These are phyloP conservation scores for Albifimbria verrucaria DNA, from an alignment of 2,329 filamentous ascomycete species.

Conservation along the genomic window DNA sequence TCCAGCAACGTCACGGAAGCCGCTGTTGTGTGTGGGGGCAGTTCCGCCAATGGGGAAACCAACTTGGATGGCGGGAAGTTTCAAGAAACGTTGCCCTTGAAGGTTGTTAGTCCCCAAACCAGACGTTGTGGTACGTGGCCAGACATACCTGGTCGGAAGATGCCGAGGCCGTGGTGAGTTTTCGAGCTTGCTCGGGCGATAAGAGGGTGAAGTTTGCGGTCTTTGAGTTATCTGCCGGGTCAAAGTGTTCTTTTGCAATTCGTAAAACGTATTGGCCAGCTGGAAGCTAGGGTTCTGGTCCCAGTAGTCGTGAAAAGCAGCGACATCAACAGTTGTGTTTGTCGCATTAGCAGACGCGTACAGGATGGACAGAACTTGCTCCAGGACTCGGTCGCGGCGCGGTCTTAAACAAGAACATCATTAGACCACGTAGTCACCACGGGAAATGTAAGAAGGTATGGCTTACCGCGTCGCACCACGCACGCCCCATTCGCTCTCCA, in stretches of 20 bases:
- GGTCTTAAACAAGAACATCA: too few species aligned
- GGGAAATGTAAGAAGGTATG: not conserved
- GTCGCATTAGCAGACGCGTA: not conserved
- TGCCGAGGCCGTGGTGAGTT: not conserved
- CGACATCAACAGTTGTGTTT: not conserved
- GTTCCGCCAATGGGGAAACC: not conserved
- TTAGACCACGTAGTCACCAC: too few species aligned
- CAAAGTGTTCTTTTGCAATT: not conserved
- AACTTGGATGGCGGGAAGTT: not conserved
- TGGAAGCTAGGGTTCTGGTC: not conserved
- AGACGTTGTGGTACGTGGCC: not conserved
- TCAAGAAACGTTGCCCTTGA: not conserved
- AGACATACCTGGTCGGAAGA: not conserved
- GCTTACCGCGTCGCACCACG: slow-evolving; percentile 6
- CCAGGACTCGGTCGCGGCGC: not conserved
- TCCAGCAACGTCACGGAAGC: not conserved
- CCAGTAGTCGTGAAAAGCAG: not conserved
- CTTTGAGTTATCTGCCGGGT: not conserved
- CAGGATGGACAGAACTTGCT: not conserved
- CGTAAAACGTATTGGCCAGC: not conserved
- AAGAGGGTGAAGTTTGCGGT: not conserved
- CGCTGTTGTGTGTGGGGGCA: not conserved
- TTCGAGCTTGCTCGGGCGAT: not conserved
- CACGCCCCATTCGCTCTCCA: slow-evolving; percentile 11
- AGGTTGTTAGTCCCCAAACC: not conserved